Conservation (phyloP, 176 grass and related monocot species). For the Dactylis glomerata region DNA sequence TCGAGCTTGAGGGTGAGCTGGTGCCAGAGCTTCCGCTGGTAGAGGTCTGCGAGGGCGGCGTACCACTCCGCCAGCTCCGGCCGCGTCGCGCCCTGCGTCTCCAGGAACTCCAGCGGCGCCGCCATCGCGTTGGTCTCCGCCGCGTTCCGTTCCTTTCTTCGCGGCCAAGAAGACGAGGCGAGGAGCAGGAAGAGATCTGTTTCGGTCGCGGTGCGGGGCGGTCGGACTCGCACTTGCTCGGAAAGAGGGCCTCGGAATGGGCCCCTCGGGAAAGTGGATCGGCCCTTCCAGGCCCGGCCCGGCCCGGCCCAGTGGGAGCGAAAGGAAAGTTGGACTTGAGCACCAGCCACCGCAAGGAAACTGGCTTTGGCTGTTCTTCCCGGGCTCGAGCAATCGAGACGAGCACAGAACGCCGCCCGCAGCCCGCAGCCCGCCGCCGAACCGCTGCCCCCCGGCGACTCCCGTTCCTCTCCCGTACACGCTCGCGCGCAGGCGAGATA, state of each 20-base stretch:
- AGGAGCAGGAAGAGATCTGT: neutral
- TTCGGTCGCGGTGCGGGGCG: neutral
- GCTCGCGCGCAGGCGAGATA: neutral
- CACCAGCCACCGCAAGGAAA: neutral
- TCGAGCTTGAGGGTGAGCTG: constrained; percentile 90
- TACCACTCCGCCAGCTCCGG: constrained; percentile 83
- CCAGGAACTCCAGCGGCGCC: constrained; percentile 65
- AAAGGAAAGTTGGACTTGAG: constrained; percentile 1
- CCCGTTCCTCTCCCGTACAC: neutral
- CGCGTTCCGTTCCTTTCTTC: constrained; percentile 9
- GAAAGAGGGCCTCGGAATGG: neutral
- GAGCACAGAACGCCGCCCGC: neutral
- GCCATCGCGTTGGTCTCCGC: constrained; percentile 19
- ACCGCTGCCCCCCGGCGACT: neutral
- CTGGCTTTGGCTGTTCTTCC: neutral
- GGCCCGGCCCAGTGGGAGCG: neutral
- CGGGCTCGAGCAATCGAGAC: neutral
- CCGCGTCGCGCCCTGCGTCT: constrained; percentile 57
- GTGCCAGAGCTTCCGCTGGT: constrained; percentile 81
- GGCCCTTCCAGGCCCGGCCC: too few relatives aligned
- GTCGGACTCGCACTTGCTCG: neutral
- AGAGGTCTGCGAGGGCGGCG: constrained; percentile 60
- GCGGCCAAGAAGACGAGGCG: constrained; percentile 27
- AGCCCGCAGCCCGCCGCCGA: neutral
- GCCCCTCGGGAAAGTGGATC: neutral